phyloP scores from a whole-genome alignment of 2,329 filamentous ascomycete genomes.

The Helotiales sp. region DNA sequence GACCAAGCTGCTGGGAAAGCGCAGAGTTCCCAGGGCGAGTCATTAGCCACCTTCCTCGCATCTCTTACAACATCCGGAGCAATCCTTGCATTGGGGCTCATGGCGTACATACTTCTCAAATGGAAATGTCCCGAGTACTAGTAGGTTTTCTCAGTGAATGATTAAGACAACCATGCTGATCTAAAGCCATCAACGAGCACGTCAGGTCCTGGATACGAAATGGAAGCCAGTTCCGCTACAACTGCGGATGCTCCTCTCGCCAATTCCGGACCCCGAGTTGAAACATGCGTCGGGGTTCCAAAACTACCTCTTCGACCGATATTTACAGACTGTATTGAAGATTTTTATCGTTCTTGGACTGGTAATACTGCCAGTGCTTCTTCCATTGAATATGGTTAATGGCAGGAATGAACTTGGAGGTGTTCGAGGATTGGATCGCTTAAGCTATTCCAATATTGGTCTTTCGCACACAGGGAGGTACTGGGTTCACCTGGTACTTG shows the following conservation, averaged over 20 bases:
- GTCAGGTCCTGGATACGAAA: conserved; percentile 5
- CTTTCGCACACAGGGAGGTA: conserved; percentile 67
- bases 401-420: conserved; percentile 1
- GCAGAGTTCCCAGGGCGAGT: conserved; percentile 5
- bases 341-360: conserved; percentile 82
- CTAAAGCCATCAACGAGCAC: conserved; percentile 8
- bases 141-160: background rate
- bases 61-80: background rate
- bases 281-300: conserved; percentile 51
- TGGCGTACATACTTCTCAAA: background rate
- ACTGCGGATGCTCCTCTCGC: conserved; percentile 17
- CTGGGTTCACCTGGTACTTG: conserved; percentile 81
- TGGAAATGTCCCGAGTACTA: background rate
- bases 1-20: background rate
- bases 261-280: conserved; percentile 15
- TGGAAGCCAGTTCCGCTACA: conserved; percentile 17
- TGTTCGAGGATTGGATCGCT: conserved; percentile 4
- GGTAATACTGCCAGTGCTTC: conserved; percentile 60
- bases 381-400: background rate
- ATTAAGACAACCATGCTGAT: conserved; percentile 7
- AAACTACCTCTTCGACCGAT: conserved; percentile 93
- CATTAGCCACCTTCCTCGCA: background rate
- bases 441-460: conserved; percentile 61
- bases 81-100: background rate
- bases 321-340: conserved; percentile 79